These are phyloP conservation scores for Cladosporium colombiae DNA, from an alignment of 2,329 filamentous ascomycete species.

Conservation along the genomic window DNA sequence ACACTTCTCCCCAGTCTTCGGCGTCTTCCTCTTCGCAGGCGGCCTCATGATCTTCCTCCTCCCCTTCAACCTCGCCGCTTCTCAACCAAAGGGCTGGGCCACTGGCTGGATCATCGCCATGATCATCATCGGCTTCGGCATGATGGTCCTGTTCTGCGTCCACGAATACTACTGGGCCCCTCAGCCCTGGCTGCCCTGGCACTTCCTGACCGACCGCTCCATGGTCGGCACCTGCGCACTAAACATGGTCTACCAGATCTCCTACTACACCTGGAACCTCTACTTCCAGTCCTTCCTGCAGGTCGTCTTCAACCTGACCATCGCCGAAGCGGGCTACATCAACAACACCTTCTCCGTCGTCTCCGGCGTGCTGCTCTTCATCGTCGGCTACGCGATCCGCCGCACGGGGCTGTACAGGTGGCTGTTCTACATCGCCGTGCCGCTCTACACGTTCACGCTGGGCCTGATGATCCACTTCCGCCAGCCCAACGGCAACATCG, in stretches of 20 bases:
- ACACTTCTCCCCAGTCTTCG: slow-evolving; percentile 52
- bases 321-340: slow-evolving; percentile 34
- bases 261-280: slow-evolving; percentile 41
- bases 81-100: slow-evolving; percentile 39
- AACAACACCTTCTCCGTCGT: slow-evolving; percentile 40
- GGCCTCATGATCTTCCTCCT: slow-evolving; percentile 67
- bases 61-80: slow-evolving; percentile 59
- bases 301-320: slow-evolving; percentile 41
- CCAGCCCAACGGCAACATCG: slow-evolving; percentile 41
- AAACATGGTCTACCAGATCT: slow-evolving; percentile 39
- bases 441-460: slow-evolving; percentile 36
- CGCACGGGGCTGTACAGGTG: slow-evolving; percentile 54
- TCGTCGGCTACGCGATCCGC: slow-evolving; percentile 52
- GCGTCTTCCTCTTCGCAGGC: slow-evolving; percentile 61
- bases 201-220: slow-evolving; percentile 52
- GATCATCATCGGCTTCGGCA: slow-evolving; percentile 42
- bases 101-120: slow-evolving; percentile 44
- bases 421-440: slow-evolving; percentile 42
- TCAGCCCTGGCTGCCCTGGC: slow-evolving; percentile 46
- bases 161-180: slow-evolving; percentile 45
- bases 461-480: slow-evolving; percentile 36
- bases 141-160: slow-evolving; percentile 41
- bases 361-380: slow-evolving; percentile 46
- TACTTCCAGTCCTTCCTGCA: slow-evolving; percentile 46
- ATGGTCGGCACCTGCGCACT: slow-evolving; percentile 56